Conservation (phyloP, 257 asterid genomes). For the Osmanthus fragrans region DNA sequence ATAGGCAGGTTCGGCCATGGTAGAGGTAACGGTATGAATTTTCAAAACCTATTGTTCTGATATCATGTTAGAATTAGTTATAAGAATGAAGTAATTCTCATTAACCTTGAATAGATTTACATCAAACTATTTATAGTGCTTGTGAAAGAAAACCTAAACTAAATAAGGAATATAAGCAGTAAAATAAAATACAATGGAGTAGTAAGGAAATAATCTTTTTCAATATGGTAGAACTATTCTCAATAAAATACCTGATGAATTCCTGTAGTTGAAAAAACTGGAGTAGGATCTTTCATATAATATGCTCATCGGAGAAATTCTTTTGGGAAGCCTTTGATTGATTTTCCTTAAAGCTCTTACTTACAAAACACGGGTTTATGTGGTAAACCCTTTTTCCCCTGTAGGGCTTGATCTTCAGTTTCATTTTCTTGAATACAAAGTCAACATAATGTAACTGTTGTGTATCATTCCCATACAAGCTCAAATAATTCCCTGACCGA, state of each 20-base stretch:
- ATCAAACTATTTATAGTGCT: too few species aligned
- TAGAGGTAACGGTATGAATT: too few species aligned
- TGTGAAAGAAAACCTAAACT: too few species aligned
- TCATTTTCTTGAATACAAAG: not conserved
- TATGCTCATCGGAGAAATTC: constrained; percentile 54
- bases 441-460: not conserved
- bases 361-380: constrained; percentile 59
- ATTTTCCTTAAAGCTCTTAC: constrained; percentile 50
- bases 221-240: too few species aligned
- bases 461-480: not conserved
- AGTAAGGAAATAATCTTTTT: too few species aligned
- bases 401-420: constrained; percentile 25
- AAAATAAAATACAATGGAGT: too few species aligned
- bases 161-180: too few species aligned
- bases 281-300: constrained; percentile 57
- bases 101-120: too few species aligned
- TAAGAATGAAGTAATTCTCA: too few species aligned
- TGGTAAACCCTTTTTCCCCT: constrained; percentile 57
- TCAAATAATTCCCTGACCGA: not conserved
- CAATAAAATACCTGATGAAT: constrained; percentile 46
- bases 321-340: constrained; percentile 44
- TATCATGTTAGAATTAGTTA: too few species aligned
- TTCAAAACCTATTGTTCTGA: too few species aligned
- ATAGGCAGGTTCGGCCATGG: too few species aligned
- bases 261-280: constrained; percentile 42